phyloP scores from a whole-genome alignment of 345 rosid genomes.

The Psidium guajava region DNA sequence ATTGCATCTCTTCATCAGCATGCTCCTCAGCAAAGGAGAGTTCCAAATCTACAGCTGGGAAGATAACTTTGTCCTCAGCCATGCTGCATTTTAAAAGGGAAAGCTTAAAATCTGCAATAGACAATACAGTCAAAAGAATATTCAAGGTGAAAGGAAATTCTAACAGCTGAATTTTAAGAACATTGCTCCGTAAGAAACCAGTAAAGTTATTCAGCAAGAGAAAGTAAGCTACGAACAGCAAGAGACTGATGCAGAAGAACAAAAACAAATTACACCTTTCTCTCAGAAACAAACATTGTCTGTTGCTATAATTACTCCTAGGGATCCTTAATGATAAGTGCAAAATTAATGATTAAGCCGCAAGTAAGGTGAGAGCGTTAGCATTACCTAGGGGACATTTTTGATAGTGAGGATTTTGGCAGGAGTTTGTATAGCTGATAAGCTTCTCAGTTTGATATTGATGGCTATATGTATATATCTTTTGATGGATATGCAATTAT shows the following conservation, averaged over 20 bases:
- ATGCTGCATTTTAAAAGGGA: conserved; percentile 36
- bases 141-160: neutral
- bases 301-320: neutral
- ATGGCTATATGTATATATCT: too few relatives aligned
- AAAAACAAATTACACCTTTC: neutral
- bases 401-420: too few relatives aligned
- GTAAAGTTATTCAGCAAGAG: neutral
- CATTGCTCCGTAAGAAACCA: neutral
- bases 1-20: conserved; percentile 72
- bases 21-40: conserved; percentile 68
- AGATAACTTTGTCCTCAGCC: conserved; percentile 82
- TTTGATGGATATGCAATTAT: too few relatives aligned
- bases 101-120: neutral
- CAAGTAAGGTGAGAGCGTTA: too few relatives aligned
- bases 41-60: conserved; percentile 78
- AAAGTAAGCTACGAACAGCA: neutral
- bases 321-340: neutral
- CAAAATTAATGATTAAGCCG: neutral
- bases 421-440: too few relatives aligned
- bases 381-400: too few relatives aligned
- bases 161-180: neutral
- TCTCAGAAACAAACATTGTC: neutral
- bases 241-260: neutral
- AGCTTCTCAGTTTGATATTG: too few relatives aligned
- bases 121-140: neutral